These are phyloP conservation scores for Priceomyces fermenticarens DNA, from an alignment of 805 yeast genomes.

Conservation along the genomic window DNA sequence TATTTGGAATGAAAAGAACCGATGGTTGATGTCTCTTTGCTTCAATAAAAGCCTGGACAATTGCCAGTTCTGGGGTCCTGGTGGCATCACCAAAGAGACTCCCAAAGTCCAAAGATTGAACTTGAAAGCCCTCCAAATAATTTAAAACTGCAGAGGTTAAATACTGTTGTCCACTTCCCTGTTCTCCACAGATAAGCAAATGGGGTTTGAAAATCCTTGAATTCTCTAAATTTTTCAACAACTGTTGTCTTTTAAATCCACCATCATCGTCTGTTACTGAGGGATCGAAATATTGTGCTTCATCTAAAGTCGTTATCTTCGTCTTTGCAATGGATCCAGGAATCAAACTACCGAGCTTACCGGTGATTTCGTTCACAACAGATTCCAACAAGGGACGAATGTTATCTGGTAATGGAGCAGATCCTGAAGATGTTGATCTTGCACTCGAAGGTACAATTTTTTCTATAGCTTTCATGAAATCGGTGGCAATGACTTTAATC, in stretches of 20 bases:
- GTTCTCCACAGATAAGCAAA: constrained; percentile 64
- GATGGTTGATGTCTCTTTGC: constrained; percentile 89
- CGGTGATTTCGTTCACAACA: constrained; percentile 45
- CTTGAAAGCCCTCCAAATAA: constrained; percentile 82
- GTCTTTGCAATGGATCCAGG: constrained; percentile 46
- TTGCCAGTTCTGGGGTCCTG: constrained; percentile 75
- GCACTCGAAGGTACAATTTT: constrained; percentile 92
- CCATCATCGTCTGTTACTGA: constrained; percentile 56
- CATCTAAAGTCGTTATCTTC: constrained; percentile 60
- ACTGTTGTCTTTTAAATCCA: constrained; percentile 67
- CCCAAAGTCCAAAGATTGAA: constrained; percentile 82
- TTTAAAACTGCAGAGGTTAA: constrained; percentile 78
- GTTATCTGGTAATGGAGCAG: constrained; percentile 76
- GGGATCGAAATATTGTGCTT: constrained; percentile 62
- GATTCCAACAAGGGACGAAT: constrained; percentile 60
- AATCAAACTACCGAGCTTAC: constrained; percentile 52
- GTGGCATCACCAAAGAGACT: constrained; percentile 74
- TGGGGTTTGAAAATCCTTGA: constrained; percentile 82
- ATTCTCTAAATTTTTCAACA: constrained; percentile 45
- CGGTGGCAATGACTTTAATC: constrained; percentile 73
- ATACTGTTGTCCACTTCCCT: constrained; percentile 86
- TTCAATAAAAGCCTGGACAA: constrained; percentile 82
- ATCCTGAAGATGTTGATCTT: constrained; percentile 69
- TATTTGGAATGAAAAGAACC: constrained; percentile 76
- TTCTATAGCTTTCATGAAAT: constrained; percentile 81